phyloP scores from a whole-genome alignment of 352 stramenopile genomes.

The Phytophthora pini region DNA sequence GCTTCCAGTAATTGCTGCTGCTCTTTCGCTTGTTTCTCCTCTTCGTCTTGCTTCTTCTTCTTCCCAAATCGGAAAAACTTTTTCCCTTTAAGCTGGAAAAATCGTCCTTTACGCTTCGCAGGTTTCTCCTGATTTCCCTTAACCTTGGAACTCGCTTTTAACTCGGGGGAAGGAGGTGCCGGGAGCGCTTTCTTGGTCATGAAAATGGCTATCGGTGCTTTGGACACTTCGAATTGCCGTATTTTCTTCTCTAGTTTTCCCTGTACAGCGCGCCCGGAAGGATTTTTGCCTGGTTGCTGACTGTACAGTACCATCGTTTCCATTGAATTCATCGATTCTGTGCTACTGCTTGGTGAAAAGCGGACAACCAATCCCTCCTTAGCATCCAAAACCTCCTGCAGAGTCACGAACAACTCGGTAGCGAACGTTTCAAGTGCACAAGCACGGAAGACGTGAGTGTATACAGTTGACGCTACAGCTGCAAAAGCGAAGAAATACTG shows the following conservation, averaged over 20 bases:
- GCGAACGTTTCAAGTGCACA: slow-evolving; percentile 62
- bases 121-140: neutral
- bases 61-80: slow-evolving; percentile 37
- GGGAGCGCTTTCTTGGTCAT: slow-evolving; percentile 33
- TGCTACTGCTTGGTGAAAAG: slow-evolving; percentile 11
- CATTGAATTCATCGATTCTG: neutral
- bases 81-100: slow-evolving; percentile 26
- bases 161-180: neutral
- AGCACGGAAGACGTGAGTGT: slow-evolving; percentile 55
- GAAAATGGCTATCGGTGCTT: slow-evolving; percentile 29
- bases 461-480: slow-evolving; percentile 56
- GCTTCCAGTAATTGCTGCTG: slow-evolving; percentile 16
- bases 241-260: slow-evolving; percentile 45
- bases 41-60: slow-evolving; percentile 31
- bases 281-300: slow-evolving; percentile 39
- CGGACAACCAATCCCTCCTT: slow-evolving; percentile 55
- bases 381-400: slow-evolving; percentile 50
- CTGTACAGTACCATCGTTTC: slow-evolving; percentile 31
- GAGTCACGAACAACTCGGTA: slow-evolving; percentile 47
- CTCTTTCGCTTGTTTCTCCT: slow-evolving; percentile 14
- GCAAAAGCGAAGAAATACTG: slow-evolving; percentile 67
- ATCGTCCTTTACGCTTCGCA: slow-evolving; percentile 17
- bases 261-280: slow-evolving; percentile 13
- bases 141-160: neutral
- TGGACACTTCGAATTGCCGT: slow-evolving; percentile 37